These are phyloP conservation scores for Cylindrotheca fusiformis DNA, from an alignment of 108 stramenopile genomes.

Conservation along the genomic window DNA sequence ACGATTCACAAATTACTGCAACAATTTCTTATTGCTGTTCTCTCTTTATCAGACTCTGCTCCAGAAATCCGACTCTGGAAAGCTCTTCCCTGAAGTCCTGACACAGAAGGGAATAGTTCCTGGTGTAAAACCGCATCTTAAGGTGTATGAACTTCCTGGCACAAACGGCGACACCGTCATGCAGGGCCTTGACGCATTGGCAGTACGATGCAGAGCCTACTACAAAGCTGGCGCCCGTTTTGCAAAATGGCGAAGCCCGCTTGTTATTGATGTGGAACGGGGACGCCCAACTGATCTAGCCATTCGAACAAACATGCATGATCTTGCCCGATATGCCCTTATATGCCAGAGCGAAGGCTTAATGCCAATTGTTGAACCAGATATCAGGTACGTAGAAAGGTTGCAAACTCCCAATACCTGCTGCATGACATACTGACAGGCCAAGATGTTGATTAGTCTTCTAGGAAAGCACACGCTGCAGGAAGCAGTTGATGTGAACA, in stretches of 20 bases:
- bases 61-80: slow-evolving; percentile 57
- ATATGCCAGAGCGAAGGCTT: slow-evolving; percentile 90
- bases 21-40: no score
- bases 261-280: slow-evolving; percentile 50
- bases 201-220: slow-evolving; percentile 82
- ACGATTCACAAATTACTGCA: no score
- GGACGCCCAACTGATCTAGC: slow-evolving; percentile 80
- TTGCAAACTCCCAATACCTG: no score
- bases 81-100: slow-evolving; percentile 79
- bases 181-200: slow-evolving; percentile 86
- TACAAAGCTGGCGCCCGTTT: slow-evolving; percentile 86
- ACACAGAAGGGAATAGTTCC: slow-evolving; percentile 77
- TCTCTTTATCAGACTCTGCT: no score
- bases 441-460: no score
- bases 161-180: slow-evolving; percentile 86
- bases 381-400: no score
- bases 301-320: slow-evolving; percentile 73
- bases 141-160: slow-evolving; percentile 77
- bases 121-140: slow-evolving; percentile 78
- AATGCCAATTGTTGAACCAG: slow-evolving; percentile 96
- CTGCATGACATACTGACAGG: no score
- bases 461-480: slow-evolving; percentile 53
- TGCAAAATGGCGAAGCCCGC: slow-evolving; percentile 85
- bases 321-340: slow-evolving; percentile 88
- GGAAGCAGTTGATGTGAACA: slow-evolving; percentile 53